Conservation (phyloP, 371 early-diverging fungal genomes). For the Rhizopus sp. region DNA sequence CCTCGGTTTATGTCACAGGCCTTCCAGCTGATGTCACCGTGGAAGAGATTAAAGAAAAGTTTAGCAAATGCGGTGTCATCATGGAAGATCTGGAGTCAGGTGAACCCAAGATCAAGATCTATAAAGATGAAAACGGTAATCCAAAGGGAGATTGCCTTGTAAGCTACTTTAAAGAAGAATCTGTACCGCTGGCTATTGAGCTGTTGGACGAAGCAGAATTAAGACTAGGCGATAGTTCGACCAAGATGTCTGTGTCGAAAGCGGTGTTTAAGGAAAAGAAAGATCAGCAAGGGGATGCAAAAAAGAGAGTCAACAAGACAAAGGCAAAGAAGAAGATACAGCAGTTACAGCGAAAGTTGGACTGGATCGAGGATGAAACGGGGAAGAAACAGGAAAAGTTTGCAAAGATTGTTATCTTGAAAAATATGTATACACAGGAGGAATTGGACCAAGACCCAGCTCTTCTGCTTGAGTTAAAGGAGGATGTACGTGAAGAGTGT, state of each 20-base stretch:
- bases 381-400: slow-evolving; percentile 76
- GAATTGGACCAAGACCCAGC: slow-evolving; percentile 92
- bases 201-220: slow-evolving; percentile 86
- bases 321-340: slow-evolving; percentile 71
- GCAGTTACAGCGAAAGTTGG: slow-evolving; percentile 85
- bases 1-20: slow-evolving; percentile 86
- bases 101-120: slow-evolving; percentile 89
- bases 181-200: slow-evolving; percentile 80
- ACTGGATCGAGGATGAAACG: slow-evolving; percentile 87
- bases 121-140: slow-evolving; percentile 66
- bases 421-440: slow-evolving; percentile 89
- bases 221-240: slow-evolving; percentile 60
- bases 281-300: slow-evolving; percentile 23
- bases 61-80: slow-evolving; percentile 88
- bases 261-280: slow-evolving; percentile 75
- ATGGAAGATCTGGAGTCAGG: slow-evolving; percentile 81
- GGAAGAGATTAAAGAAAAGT: slow-evolving; percentile 77
- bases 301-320: slow-evolving; percentile 55
- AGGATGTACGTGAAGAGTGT: slow-evolving; percentile 92
- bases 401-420: slow-evolving; percentile 83
- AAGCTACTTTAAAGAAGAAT: slow-evolving; percentile 88
- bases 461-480: slow-evolving; percentile 85
- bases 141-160: slow-evolving; percentile 92
- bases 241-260: slow-evolving; percentile 68
- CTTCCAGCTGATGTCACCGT: slow-evolving; percentile 82